These are phyloP conservation scores for Dactylellina sp. DNA, from an alignment of 2,329 filamentous ascomycete genomes.

Conservation along the genomic window DNA sequence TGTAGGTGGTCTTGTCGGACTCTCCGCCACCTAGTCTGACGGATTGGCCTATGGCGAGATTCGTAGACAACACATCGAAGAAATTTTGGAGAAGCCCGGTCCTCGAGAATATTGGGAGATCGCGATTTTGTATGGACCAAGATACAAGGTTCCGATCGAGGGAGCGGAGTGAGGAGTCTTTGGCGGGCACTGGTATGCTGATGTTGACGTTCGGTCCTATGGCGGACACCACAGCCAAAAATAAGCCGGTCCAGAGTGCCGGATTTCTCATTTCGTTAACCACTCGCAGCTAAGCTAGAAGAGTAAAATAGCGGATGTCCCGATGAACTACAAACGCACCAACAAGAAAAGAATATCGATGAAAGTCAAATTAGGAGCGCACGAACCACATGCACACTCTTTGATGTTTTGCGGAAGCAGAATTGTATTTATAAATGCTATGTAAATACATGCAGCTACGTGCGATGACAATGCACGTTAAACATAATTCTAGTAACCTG, in stretches of 20 bases:
- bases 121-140: constrained; percentile 46
- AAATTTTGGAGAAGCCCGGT: constrained; percentile 23
- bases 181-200: constrained; percentile 33
- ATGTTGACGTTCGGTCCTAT: constrained; percentile 15
- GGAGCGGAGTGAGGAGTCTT: constrained; percentile 22
- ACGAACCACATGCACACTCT: too few species aligned
- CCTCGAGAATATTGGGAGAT: constrained; percentile 39
- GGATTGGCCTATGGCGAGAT: constrained; percentile 25
- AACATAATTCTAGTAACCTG: too few species aligned
- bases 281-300: too few species aligned
- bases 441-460: too few species aligned
- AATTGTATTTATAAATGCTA: too few species aligned
- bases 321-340: too few species aligned
- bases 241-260: not conserved
- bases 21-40: constrained; percentile 35
- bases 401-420: too few species aligned
- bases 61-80: constrained; percentile 24
- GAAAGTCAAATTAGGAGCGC: too few species aligned
- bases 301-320: too few species aligned
- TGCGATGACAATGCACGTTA: too few species aligned
- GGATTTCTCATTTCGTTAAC: too few species aligned
- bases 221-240: not conserved
- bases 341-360: too few species aligned
- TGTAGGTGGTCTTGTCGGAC: constrained; percentile 44
- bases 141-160: constrained; percentile 42